Percentiles rank a stretch among this genome's conserved stretches.
Evolutionary conservation across 2,329 filamentous ascomycete genomes (phyloP).

Genomic region (Lizonia empirigonia): DNA sequence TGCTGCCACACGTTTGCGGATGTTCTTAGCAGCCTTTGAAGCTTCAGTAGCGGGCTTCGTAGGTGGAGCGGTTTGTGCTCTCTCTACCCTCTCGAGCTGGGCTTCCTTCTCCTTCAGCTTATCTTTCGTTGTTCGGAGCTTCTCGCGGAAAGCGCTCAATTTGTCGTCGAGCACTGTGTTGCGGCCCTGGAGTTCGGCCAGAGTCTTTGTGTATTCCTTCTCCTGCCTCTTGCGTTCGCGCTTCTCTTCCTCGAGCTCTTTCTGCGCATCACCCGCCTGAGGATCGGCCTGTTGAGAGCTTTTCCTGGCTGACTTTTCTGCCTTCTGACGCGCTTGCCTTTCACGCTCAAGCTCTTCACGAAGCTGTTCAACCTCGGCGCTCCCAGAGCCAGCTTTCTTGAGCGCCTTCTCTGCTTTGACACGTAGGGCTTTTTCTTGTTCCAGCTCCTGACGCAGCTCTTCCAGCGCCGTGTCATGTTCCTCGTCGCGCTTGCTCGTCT

Average conservation of each 20-base stretch:
- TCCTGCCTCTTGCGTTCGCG: constrained; percentile 60
- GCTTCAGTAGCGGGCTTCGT: constrained; percentile 36
- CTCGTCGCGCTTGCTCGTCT: constrained; percentile 46
- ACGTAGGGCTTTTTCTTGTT: constrained; percentile 50
- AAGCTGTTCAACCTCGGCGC: constrained; percentile 38
- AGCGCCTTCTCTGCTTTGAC: constrained; percentile 40
- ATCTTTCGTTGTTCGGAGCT: constrained; percentile 71
- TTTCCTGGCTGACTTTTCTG: constrained; percentile 45
- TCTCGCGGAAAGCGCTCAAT: constrained; percentile 70
- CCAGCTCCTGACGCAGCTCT: constrained; percentile 46
- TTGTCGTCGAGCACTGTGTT: constrained; percentile 72
- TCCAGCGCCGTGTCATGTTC: constrained; percentile 40
- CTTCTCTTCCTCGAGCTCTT: constrained; percentile 58
- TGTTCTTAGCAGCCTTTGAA: constrained; percentile 47
- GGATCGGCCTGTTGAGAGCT: constrained; percentile 49
- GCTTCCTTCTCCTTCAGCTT: constrained; percentile 71
- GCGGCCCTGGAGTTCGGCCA: constrained; percentile 66
- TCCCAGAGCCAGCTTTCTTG: constrained; percentile 37
- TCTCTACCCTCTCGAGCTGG: constrained; percentile 53
- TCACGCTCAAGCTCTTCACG: constrained; percentile 52
- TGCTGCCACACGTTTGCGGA: constrained; percentile 50
- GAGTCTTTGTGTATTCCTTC: constrained; percentile 60
- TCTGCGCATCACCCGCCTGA: constrained; percentile 55
- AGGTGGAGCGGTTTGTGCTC: constrained; percentile 49
- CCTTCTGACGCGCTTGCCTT: constrained; percentile 36